Base-by-base conservation (phyloP, 192 early-diverging fungal genomes). In the Coemansia sp. region DNA sequence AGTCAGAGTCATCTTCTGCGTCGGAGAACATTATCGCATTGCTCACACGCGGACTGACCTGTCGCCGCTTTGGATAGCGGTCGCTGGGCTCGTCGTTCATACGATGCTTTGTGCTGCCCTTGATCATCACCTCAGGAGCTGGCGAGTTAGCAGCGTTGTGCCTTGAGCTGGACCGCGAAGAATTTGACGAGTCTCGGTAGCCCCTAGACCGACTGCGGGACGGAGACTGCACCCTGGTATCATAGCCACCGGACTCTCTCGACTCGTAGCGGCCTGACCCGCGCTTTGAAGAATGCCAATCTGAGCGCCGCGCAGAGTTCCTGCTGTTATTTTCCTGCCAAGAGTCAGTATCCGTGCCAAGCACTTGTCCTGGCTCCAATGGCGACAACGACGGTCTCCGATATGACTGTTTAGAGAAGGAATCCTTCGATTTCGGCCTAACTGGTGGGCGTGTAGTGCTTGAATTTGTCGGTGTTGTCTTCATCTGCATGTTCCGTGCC, bases 31-130 rank as follows among this genome's bases (percentile, higher is more conserved):
- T 27, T 11, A 78, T 55, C 16, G 37, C 48, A 10, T 39, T 39
- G 55, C 49, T 23, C 17, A 52, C 53, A 14, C 51, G 59, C 25
- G 75, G 75, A 7, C 75, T 78, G 25, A 48, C 22, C 6, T 52
- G 48, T 47, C 63, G 62, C 21, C 56, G 54, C 35, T 69, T 78
- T 11, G 55, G 7, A 1, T 22, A 35, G 12, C 60, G 59, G 5
- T 38, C 37, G 14, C 23, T 14, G 1, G 17, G 9, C 11, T 61
- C 61, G 0, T 58, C 50, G 6, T 62, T 62, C 17, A 71, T 59
- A 25, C 50, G 49, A 29, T 72, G 64, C 64, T 65, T 78, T 21
- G 58, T 78, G 17, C 60, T 49, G 37, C 75, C 75, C 47, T 78
- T 78, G 12, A 72, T 78, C 2, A 55, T 58, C 70, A 78, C 29